These are phyloP conservation scores for Niebla homalea DNA, from an alignment of 495 filamentous ascomycete species.

Conservation along the genomic window DNA sequence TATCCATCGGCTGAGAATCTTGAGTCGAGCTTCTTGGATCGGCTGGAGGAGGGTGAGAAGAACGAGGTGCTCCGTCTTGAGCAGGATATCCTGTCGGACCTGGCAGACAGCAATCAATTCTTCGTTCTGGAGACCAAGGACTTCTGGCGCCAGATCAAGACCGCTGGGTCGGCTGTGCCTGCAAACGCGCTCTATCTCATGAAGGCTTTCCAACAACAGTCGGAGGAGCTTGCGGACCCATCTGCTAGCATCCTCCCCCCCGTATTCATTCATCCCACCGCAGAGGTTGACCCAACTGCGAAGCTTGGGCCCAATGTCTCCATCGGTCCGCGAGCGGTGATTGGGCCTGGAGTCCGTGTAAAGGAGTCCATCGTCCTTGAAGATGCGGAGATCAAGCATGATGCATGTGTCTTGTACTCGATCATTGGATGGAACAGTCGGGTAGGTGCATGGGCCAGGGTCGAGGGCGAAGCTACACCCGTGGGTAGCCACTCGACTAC, in stretches of 20 bases:
- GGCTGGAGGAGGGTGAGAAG: conserved; percentile 61
- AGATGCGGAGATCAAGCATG: conserved; percentile 91
- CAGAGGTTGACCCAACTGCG: conserved; percentile 81
- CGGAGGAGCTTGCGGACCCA: conserved; percentile 67
- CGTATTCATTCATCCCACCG: conserved; percentile 95
- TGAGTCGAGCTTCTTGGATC: conserved; percentile 59
- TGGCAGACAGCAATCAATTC: conserved; percentile 96
- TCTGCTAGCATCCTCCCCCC: conserved; percentile 85
- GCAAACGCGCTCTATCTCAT: conserved; percentile 96
- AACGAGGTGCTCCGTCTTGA: conserved; percentile 89
- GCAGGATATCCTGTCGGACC: conserved; percentile 92
- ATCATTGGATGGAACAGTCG: conserved; percentile 97
- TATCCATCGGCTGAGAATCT: conserved; percentile 94
- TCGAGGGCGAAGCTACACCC: conserved; percentile 89
- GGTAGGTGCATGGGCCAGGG: conserved; percentile 92
- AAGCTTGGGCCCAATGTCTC: conserved; percentile 97
- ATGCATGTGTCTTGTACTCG: conserved; percentile 88
- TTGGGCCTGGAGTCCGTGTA: conserved; percentile 81
- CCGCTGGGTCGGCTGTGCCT: conserved; percentile 90
- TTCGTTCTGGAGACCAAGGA: conserved; percentile 98
- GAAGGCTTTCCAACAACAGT: conserved; percentile 78
- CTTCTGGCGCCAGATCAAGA: conserved; percentile 99
- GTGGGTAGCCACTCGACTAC: conserved; percentile 82
- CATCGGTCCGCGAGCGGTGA: conserved; percentile 69
- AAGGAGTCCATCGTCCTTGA: conserved; percentile 96